A percentile compares a stretch with the other conserved stretches of the same genome.
Conservation (phyloP, 805 yeast genomes). For the Candida sphagnicola region DNA sequence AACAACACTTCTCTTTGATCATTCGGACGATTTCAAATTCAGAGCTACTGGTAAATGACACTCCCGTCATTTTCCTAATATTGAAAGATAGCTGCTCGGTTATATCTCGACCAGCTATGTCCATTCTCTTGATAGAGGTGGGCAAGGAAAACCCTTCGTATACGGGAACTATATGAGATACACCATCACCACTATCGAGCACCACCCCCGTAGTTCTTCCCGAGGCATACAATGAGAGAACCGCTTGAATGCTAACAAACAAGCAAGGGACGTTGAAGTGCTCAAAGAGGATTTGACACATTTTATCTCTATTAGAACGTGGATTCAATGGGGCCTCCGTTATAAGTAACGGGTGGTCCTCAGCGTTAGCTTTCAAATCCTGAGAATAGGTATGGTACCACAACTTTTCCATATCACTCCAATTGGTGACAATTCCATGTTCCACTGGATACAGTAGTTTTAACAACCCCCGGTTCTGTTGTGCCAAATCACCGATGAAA, state of each 20-base stretch:
- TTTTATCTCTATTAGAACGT: constrained; percentile 49
- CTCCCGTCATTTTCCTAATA: constrained; percentile 62
- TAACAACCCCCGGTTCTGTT: constrained; percentile 72
- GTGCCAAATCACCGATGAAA: constrained; percentile 75
- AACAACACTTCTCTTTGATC: constrained; percentile 75
- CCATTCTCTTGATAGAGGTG: constrained; percentile 66
- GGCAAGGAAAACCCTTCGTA: constrained; percentile 84
- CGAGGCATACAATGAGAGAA: constrained; percentile 77
- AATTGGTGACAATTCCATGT: constrained; percentile 74
- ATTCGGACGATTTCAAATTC: constrained; percentile 78
- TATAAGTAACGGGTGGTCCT: constrained; percentile 82
- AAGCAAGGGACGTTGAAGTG: constrained; percentile 72
- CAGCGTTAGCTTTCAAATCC: constrained; percentile 54
- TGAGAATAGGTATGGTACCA: constrained; percentile 69
- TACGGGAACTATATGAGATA: constrained; percentile 81
- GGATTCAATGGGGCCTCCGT: constrained; percentile 92
- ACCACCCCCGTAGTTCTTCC: constrained; percentile 92
- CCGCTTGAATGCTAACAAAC: constrained; percentile 72
- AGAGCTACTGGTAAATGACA: constrained; percentile 60
- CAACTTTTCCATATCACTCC: constrained; percentile 82
- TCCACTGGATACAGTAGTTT: constrained; percentile 66
- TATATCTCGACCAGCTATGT: constrained; percentile 83
- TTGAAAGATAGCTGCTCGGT: constrained; percentile 71
- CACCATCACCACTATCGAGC: constrained; percentile 92
- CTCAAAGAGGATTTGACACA: constrained; percentile 68